Evolutionary conservation across 2,329 filamentous ascomycete species (phyloP).

Genomic region (Venturia pyrina): DNA sequence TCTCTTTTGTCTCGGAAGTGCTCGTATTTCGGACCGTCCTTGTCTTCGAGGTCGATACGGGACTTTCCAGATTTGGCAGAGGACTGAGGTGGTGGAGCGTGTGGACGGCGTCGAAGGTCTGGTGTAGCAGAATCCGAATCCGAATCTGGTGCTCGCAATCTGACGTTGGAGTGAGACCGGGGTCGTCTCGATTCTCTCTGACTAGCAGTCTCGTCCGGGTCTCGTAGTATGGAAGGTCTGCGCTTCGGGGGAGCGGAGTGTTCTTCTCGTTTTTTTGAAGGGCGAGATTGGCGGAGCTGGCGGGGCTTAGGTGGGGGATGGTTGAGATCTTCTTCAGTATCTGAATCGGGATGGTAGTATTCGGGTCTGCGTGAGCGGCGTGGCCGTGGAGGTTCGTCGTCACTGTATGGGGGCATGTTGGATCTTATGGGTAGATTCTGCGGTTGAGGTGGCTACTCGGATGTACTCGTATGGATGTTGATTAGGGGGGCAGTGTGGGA

Average conservation of each 20-base stretch:
- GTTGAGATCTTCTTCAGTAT: neutral
- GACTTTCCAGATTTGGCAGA: neutral
- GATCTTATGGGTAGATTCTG: neutral
- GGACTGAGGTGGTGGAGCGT: neutral
- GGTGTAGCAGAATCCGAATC: neutral
- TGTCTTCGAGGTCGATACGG: slow-evolving; percentile 22
- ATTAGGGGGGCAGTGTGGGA: neutral
- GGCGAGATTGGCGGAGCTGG: neutral
- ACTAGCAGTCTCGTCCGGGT: slow-evolving; percentile 10
- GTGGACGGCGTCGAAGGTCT: neutral
- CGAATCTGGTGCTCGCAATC: slow-evolving; percentile 11
- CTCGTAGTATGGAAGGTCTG: slow-evolving; percentile 9
- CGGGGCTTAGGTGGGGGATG: slow-evolving; percentile 2
- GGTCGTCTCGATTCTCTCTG: slow-evolving; percentile 5
- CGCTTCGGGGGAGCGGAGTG: slow-evolving; percentile 2
- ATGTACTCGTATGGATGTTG: too few relatives aligned
- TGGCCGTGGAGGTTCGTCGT: neutral
- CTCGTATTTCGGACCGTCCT: slow-evolving; percentile 20
- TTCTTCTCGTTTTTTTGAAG: neutral
- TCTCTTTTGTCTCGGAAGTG: slow-evolving; percentile 25
- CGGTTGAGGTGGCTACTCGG: neutral
- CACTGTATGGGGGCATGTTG: slow-evolving; percentile 1
- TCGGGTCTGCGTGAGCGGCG: slow-evolving; percentile 7
- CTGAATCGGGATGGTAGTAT: slow-evolving; percentile 4
- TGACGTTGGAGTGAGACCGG: slow-evolving; percentile 5